These are phyloP conservation scores for Litsea cubeba DNA, from an alignment of 164 flowering plant species.

Conservation along the genomic window DNA sequence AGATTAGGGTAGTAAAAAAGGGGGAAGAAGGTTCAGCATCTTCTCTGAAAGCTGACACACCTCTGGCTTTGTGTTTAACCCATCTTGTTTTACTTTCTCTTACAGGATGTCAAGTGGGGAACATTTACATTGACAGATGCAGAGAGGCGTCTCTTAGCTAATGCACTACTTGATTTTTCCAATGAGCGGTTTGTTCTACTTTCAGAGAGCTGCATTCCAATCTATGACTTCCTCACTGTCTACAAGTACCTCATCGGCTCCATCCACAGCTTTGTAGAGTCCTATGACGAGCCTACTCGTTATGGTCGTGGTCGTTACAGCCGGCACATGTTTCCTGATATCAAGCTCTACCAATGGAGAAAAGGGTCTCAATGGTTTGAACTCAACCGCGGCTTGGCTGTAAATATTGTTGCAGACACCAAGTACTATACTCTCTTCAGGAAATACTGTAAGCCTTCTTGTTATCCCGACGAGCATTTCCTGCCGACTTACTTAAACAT, in stretches of 20 bases:
- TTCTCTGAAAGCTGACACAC: too few relatives aligned
- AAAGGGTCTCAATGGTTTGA: slow-evolving; percentile 98
- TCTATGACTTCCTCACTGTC: slow-evolving; percentile 61
- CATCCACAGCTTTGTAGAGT: slow-evolving; percentile 57
- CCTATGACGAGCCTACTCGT: slow-evolving; percentile 79
- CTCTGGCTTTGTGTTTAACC: too few relatives aligned
- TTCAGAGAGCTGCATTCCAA: slow-evolving; percentile 88
- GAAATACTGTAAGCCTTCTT: slow-evolving; percentile 69
- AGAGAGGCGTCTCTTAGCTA: slow-evolving; percentile 81
- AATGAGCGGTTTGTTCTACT: slow-evolving; percentile 85
- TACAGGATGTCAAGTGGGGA: slow-evolving; percentile 78
- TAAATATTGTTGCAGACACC: slow-evolving; percentile 57
- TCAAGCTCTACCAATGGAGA: slow-evolving; percentile 70
- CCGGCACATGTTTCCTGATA: slow-evolving; percentile 66
- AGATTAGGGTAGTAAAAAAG: too few relatives aligned
- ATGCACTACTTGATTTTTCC: slow-evolving; percentile 83
- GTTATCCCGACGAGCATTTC: slow-evolving; percentile 91
- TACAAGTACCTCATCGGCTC: slow-evolving; percentile 64
- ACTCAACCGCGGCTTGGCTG: slow-evolving; percentile 49
- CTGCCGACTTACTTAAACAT: slow-evolving; percentile 65
- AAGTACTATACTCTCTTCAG: slow-evolving; percentile 63
- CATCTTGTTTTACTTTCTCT: neutral
- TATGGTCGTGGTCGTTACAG: slow-evolving; percentile 86
- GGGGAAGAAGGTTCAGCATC: too few relatives aligned
- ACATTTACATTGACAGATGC: slow-evolving; percentile 51